phyloP scores from a whole-genome alignment of 2,329 filamentous ascomycete species.

The Epicoccum sorghinum region DNA sequence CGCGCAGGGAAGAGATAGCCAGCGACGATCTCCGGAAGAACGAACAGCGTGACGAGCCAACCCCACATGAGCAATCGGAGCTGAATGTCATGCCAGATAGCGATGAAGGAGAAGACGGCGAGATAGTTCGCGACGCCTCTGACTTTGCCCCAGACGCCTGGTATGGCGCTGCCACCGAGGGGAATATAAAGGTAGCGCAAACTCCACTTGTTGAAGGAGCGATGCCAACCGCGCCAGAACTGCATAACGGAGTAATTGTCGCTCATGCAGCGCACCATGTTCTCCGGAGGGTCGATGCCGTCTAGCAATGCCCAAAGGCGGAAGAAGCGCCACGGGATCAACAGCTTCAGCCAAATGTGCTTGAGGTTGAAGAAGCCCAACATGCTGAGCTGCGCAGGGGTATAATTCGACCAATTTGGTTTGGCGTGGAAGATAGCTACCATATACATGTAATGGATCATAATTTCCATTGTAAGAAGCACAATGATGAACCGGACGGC shows the following conservation, averaged over 20 bases:
- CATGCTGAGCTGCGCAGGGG: slow-evolving; percentile 84
- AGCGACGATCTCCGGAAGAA: slow-evolving; percentile 83
- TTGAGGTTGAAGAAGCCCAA: slow-evolving; percentile 96
- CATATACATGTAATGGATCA: slow-evolving; percentile 91
- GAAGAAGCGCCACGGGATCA: slow-evolving; percentile 98
- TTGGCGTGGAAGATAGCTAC: slow-evolving; percentile 85
- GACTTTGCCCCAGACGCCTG: slow-evolving; percentile 52
- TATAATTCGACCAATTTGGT: slow-evolving; percentile 82
- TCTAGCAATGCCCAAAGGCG: slow-evolving; percentile 93
- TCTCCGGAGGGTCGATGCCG: slow-evolving; percentile 92
- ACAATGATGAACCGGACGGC: slow-evolving; percentile 80
- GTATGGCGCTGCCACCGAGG: slow-evolving; percentile 69
- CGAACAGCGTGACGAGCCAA: slow-evolving; percentile 93
- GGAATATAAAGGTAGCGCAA: slow-evolving; percentile 94
- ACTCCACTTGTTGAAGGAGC: slow-evolving; percentile 92
- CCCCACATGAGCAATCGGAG: slow-evolving; percentile 91
- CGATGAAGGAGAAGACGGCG: slow-evolving; percentile 92
- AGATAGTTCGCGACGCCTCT: slow-evolving; percentile 76
- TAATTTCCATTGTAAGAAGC: slow-evolving; percentile 81
- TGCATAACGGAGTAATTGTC: slow-evolving; percentile 90
- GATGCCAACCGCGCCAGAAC: slow-evolving; percentile 98
- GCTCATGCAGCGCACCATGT: slow-evolving; percentile 96
- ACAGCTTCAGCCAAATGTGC: slow-evolving; percentile 96
- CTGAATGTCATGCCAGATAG: slow-evolving; percentile 97
- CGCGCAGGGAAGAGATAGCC: slow-evolving; percentile 73